Evolutionary conservation across 768 basidiomycete genomes (phyloP).

Genomic region (Rhodosporidiobolus sp.): DNA sequence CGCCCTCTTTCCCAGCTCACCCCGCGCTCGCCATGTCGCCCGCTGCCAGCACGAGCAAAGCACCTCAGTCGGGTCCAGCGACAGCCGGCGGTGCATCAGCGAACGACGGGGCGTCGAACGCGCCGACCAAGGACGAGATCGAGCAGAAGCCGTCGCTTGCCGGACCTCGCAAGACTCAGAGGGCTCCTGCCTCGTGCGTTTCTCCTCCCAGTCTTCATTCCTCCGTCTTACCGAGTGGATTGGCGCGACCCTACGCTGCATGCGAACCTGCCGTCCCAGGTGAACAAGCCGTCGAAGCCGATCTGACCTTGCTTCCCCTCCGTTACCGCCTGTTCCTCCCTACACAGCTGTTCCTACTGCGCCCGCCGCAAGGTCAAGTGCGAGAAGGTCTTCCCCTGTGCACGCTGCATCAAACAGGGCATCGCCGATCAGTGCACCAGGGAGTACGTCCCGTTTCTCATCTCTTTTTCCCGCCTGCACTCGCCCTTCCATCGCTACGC

Average conservation of each 20-base stretch:
- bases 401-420: neutral
- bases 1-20: neutral
- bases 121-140: no score
- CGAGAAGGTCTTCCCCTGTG: conserved; percentile 4
- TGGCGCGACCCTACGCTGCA: no score
- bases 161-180: neutral
- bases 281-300: no score
- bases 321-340: neutral
- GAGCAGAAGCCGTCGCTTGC: neutral
- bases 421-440: conserved; percentile 1
- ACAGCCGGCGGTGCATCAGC: no score
- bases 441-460: neutral
- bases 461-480: neutral
- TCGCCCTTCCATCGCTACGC: accelerated
- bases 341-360: neutral
- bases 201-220: no score
- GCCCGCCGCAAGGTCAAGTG: neutral
- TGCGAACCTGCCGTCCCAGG: no score
- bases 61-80: no score
- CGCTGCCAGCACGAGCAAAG: no score
- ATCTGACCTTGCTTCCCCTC: neutral
- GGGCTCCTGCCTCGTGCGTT: neutral
- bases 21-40: neutral
- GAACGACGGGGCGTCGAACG: no score
- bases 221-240: no score